Evolutionary conservation across 345 rosid species (phyloP), one percentile per base, ranked within the genome.

Genomic region (Rhodamnia rubescens): DNA sequence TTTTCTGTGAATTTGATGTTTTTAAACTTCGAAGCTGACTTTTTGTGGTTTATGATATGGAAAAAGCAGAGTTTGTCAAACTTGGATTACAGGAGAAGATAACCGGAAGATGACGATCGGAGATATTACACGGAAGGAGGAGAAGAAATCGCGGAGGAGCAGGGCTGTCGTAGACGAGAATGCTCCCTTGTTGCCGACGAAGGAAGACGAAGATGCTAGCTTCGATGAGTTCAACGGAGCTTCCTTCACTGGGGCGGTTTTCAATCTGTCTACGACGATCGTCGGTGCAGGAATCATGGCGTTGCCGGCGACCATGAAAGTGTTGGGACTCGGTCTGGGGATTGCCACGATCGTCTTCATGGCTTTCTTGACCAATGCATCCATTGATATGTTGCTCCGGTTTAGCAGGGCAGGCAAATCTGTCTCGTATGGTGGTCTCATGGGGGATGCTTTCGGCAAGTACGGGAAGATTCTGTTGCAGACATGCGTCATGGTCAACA

Each of bases 271-370:
- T 26, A 97, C 98, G 16, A 96, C 98, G 6, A 87, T 96, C 82
- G 93, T 96, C 85, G 99, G 99, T 85, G 99, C 99, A 44, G 99
- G 99, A 32, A 96, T 97, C 84, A 97, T 97, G 99, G 95, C 99
- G 82, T 87, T 97, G 88, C 99, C 99, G 54, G 99, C 99, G 7
- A 95, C 98, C 69, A 91, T 96, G 97, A 97, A 94, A 87, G 95
- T 93, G 82, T 90, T 97, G 55, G 99, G 98, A 52, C 93, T 97
- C 55, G 80, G 90, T 36, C 94, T 92, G 58, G 99, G 99, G 82
- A 83, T 96, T 84, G 91, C 85, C 4, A 88, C 93, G 92, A 95
- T 97, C 83, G 40, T 95, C 83, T 88, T 97, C 53, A 91, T 93
- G 96, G 99, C 99, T 52, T 93, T 95, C 92, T 91, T 97, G 89